Conservation (phyloP, 2,329 filamentous ascomycete species). For the Huntiella bhutanensis region DNA sequence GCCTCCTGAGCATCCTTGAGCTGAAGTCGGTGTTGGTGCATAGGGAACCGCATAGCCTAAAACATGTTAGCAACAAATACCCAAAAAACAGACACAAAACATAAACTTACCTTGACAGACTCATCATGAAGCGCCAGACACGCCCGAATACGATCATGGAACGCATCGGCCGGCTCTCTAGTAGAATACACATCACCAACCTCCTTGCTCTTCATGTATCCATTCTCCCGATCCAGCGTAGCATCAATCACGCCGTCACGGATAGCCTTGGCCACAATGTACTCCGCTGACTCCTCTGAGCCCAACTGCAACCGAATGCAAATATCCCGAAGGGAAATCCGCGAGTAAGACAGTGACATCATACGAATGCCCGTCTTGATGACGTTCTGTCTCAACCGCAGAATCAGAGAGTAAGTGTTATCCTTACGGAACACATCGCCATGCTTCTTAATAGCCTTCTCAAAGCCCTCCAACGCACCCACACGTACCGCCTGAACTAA, state of each 20-base stretch:
- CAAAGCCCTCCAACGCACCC: conserved; percentile 87
- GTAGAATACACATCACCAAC: conserved; percentile 92
- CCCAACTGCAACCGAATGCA: conserved; percentile 86
- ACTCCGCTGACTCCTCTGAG: conserved; percentile 93
- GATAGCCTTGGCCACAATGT: conserved; percentile 97
- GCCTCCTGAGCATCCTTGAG: conserved; percentile 97
- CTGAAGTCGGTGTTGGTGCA: conserved; percentile 96
- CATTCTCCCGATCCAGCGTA: conserved; percentile 77
- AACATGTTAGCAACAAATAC: background rate
- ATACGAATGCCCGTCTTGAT: conserved; percentile 99
- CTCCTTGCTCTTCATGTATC: conserved; percentile 98
- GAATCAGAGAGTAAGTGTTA: conserved; percentile 84
- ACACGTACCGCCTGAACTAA: conserved; percentile 90
- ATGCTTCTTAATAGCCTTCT: conserved; percentile 66
- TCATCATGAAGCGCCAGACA: conserved; percentile 88
- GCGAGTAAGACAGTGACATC: conserved; percentile 96
- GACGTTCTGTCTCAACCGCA: conserved; percentile 90
- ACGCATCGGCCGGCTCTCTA: conserved; percentile 84
- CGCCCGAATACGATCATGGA: conserved; percentile 88
- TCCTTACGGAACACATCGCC: conserved; percentile 77
- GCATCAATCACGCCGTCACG: conserved; percentile 95
- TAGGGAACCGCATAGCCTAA: conserved; percentile 96
- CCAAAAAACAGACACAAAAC: background rate
- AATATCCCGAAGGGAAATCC: conserved; percentile 91
- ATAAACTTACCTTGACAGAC: conserved; percentile 70